Conservation (phyloP, 768 basidiomycete species). For the Mycena galopus region DNA sequence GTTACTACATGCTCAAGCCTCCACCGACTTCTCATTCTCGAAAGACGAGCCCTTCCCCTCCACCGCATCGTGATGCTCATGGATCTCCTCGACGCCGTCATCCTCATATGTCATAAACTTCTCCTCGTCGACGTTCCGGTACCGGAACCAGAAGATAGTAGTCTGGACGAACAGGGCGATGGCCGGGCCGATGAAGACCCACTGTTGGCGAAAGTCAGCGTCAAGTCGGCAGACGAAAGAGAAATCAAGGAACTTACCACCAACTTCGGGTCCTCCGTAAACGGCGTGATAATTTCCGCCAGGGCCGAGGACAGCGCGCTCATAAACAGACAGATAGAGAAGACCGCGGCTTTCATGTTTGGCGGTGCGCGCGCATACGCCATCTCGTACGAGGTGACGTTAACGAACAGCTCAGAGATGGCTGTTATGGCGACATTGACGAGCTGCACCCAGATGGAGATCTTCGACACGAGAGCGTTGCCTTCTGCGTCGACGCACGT, state of each 20-base stretch:
- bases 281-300: neutral
- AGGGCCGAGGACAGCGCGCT: neutral
- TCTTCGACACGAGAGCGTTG: neutral
- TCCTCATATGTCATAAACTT: conserved; percentile 11
- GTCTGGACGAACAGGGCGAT: conserved; percentile 9
- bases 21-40: conserved; percentile 8
- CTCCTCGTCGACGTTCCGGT: conserved; percentile 9
- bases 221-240: conserved; percentile 7
- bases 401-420: conserved; percentile 12
- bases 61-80: conserved; percentile 2
- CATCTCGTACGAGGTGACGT: conserved; percentile 1
- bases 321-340: neutral
- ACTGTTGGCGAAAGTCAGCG: conserved; percentile 4
- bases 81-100: neutral
- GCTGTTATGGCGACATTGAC: neutral
- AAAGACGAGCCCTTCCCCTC: conserved; percentile 8
- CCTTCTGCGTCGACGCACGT: conserved; percentile 20
- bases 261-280: conserved; percentile 1
- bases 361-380: conserved; percentile 3
- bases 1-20: conserved; percentile 6
- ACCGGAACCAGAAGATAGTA: conserved; percentile 8
- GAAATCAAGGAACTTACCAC: neutral
- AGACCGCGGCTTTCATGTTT: conserved; percentile 7
- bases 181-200: conserved; percentile 6
- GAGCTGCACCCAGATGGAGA: conserved; percentile 4